A percentile compares a stretch with the other conserved stretches of the same genome.
These are phyloP conservation scores for Hymenoscyphus fraxineus DNA, from an alignment of 2,329 filamentous ascomycete species.

Conservation along the genomic window DNA sequence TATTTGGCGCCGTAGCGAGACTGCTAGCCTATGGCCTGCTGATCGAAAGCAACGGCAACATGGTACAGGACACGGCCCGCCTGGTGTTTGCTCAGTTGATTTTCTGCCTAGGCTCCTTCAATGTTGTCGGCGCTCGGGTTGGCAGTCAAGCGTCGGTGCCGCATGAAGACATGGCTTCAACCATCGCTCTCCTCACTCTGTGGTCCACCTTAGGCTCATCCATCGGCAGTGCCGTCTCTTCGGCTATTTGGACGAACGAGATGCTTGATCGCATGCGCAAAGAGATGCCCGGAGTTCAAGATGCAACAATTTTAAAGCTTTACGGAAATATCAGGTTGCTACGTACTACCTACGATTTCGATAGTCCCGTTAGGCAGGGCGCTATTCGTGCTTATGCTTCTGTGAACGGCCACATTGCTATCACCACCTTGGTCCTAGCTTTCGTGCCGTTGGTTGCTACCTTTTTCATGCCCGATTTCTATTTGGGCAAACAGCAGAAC, in stretches of 20 bases:
- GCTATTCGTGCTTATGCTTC: too few relatives aligned
- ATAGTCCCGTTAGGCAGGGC: too few relatives aligned
- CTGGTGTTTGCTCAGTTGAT: constrained; percentile 58
- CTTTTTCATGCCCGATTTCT: too few relatives aligned
- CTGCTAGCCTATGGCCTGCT: constrained; percentile 53
- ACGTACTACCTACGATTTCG: too few relatives aligned
- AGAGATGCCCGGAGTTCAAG: too few relatives aligned
- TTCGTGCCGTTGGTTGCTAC: too few relatives aligned
- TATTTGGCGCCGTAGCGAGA: constrained; percentile 19
- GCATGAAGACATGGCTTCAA: constrained; percentile 59
- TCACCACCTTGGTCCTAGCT: too few relatives aligned
- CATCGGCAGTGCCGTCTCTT: constrained; percentile 55
- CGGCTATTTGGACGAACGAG: constrained; percentile 58
- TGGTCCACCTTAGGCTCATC: constrained; percentile 57
- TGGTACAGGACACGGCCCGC: constrained; percentile 47
- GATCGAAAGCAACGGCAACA: constrained; percentile 50
- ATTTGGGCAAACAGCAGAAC: too few relatives aligned
- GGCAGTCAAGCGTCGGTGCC: constrained; percentile 54
- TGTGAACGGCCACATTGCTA: too few relatives aligned
- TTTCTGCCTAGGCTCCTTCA: constrained; percentile 52
- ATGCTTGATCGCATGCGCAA: too few relatives aligned
- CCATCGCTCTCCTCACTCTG: constrained; percentile 57
- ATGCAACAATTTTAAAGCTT: too few relatives aligned
- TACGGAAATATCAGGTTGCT: too few relatives aligned
- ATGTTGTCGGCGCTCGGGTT: constrained; percentile 56